These are phyloP conservation scores for Fusarium sp. DNA, from an alignment of 2,329 filamentous ascomycete genomes.

Conservation along the genomic window DNA sequence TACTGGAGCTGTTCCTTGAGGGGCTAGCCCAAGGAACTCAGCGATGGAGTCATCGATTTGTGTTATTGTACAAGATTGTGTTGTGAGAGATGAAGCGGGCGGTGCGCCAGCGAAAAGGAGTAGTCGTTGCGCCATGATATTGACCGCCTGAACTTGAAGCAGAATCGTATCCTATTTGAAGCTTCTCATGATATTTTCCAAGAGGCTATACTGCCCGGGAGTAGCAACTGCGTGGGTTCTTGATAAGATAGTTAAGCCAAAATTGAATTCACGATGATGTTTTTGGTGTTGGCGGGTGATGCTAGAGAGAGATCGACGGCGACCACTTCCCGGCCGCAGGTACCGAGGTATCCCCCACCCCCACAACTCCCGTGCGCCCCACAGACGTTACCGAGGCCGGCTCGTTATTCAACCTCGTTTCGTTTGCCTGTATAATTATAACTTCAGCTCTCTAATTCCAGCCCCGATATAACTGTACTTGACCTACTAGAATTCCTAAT, in stretches of 20 bases:
- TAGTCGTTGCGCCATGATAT: constrained; percentile 44
- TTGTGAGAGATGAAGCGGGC: constrained; percentile 41
- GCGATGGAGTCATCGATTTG: constrained; percentile 41
- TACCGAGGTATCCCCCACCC: constrained; percentile 37
- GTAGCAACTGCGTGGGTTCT: neutral
- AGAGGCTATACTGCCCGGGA: neutral
- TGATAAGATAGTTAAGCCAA: constrained; percentile 6
- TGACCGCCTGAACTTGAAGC: neutral
- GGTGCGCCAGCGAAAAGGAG: constrained; percentile 53
- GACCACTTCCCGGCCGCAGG: constrained; percentile 28
- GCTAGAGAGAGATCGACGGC: constrained; percentile 9
- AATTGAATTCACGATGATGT: neutral
- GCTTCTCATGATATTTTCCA: neutral
- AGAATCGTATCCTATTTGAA: neutral
- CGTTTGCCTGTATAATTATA: neutral
- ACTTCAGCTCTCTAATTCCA: neutral
- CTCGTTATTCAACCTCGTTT: constrained; percentile 12
- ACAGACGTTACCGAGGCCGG: constrained; percentile 31
- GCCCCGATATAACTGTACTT: neutral
- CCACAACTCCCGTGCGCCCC: constrained; percentile 23
- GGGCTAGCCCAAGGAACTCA: constrained; percentile 38
- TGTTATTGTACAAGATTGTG: constrained; percentile 45
- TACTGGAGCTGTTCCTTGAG: neutral
- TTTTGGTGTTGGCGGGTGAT: neutral
- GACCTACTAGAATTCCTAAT: too few species aligned